Conservation (phyloP, 495 filamentous ascomycete genomes). For the Tuber umbilicatum region DNA sequence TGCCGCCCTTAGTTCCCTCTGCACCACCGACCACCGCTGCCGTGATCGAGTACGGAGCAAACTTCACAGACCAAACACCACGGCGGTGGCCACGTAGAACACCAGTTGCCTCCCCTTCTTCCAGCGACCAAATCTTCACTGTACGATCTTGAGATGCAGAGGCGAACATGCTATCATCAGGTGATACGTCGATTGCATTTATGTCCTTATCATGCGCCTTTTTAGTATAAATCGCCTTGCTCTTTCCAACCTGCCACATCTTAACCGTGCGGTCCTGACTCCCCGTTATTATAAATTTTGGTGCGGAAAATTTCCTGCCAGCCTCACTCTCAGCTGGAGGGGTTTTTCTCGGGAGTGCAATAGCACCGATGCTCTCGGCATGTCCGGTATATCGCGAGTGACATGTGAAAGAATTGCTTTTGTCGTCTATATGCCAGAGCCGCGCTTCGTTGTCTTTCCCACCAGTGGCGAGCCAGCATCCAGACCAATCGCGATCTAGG, state of each 20-base stretch:
- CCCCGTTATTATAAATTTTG: constrained; percentile 76
- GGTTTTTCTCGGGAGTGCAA: constrained; percentile 64
- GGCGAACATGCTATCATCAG: constrained; percentile 66
- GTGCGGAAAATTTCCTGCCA: constrained; percentile 62
- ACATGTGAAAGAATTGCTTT: constrained; percentile 65
- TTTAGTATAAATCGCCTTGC: constrained; percentile 66
- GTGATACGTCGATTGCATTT: constrained; percentile 80
- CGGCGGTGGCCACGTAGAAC: constrained; percentile 85
- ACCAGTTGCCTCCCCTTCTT: constrained; percentile 80
- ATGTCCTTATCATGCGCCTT: constrained; percentile 99
- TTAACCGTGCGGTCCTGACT: constrained; percentile 94
- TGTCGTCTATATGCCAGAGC: constrained; percentile 81
- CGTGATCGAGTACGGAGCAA: constrained; percentile 64
- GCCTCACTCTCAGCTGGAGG: constrained; percentile 62
- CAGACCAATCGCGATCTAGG: constrained; percentile 89
- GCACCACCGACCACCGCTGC: constrained; percentile 65
- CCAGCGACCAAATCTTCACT: constrained; percentile 89
- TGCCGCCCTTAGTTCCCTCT: constrained; percentile 59
- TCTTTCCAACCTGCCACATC: constrained; percentile 63
- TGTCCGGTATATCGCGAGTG: constrained; percentile 80
- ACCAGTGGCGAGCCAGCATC: constrained; percentile 90
- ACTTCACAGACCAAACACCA: constrained; percentile 91
- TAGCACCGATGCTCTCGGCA: constrained; percentile 88
- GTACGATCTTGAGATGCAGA: constrained; percentile 94
- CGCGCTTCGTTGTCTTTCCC: constrained; percentile 94